A percentile compares a stretch with the other conserved stretches of the same genome.
phyloP scores from a whole-genome alignment of 257 asterid species.

The Nicotiana otophora region DNA sequence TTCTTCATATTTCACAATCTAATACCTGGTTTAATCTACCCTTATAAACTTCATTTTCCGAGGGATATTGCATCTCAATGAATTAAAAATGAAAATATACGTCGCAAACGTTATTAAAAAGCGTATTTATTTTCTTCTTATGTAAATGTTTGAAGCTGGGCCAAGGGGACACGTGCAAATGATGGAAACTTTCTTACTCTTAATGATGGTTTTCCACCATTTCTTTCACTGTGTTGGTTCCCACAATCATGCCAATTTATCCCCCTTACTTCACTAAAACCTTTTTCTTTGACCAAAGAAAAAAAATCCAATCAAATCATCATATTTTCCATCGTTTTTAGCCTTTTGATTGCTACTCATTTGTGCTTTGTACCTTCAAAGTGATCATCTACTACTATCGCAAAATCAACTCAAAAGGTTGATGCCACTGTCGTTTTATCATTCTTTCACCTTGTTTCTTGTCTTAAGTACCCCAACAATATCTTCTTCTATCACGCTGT shows the following conservation, averaged over 20 bases:
- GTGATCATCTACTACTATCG: not conserved
- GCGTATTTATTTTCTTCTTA: not conserved
- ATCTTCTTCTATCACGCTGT: not conserved
- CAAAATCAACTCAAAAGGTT: not conserved
- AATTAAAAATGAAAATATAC: no score
- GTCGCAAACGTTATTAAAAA: no score
- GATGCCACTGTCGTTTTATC: not conserved
- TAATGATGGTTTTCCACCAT: constrained; percentile 70
- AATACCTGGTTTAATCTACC: no score
- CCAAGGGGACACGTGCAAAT: constrained; percentile 56
- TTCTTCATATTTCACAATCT: no score
- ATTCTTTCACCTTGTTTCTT: not conserved
- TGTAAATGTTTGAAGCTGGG: constrained; percentile 6
- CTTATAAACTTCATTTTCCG: no score
- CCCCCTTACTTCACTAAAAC: constrained; percentile 7
- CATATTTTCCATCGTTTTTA: not conserved
- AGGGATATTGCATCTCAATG: no score
- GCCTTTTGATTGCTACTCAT: constrained; percentile 1
- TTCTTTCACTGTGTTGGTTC: constrained; percentile 68
- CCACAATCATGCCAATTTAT: constrained; percentile 23
- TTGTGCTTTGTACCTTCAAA: not conserved
- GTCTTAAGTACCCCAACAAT: not conserved
- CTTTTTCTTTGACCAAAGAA: constrained; percentile 53
- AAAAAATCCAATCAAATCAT: constrained; percentile 29
- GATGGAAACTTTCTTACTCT: constrained; percentile 23